phyloP scores from a whole-genome alignment of 176 grass and related monocot genomes.

The Oryza punctata region DNA sequence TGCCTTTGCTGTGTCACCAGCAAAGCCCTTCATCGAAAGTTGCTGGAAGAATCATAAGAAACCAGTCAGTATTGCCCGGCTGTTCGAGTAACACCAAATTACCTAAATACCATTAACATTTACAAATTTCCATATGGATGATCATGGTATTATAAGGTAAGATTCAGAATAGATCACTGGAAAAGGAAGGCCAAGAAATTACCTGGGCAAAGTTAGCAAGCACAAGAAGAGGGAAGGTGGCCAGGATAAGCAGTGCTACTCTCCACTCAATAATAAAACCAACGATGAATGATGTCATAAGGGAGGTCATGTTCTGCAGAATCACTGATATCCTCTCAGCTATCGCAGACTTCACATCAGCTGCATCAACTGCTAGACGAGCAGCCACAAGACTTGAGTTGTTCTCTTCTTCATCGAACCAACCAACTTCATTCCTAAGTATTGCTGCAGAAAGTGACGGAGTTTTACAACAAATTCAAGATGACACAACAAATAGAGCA shows the following conservation, averaged over 20 bases:
- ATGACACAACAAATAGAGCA: neutral
- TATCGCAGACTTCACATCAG: slow-evolving; percentile 90
- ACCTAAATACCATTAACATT: neutral
- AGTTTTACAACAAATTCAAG: slow-evolving; percentile 17
- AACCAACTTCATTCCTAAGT: slow-evolving; percentile 94
- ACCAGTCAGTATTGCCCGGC: neutral
- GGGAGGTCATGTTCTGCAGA: slow-evolving; percentile 90
- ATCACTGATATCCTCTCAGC: slow-evolving; percentile 97
- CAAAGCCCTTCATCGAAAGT: slow-evolving; percentile 97
- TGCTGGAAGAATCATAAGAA: slow-evolving; percentile 57
- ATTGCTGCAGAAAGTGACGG: slow-evolving; percentile 62
- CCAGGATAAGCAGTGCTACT: slow-evolving; percentile 88
- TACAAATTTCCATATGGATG: neutral
- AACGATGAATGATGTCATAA: slow-evolving; percentile 88
- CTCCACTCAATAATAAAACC: slow-evolving; percentile 95
- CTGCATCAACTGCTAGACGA: slow-evolving; percentile 86
- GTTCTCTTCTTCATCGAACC: slow-evolving; percentile 98
- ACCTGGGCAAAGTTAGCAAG: slow-evolving; percentile 95
- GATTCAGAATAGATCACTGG: neutral
- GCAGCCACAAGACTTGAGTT: slow-evolving; percentile 92
- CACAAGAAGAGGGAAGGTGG: slow-evolving; percentile 95
- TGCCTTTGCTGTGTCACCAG: slow-evolving; percentile 88
- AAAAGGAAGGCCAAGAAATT: slow-evolving; percentile 20
- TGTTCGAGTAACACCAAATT: neutral
- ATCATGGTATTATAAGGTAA: neutral